Evolutionary conservation across 208 protist genomes (phyloP).

Genomic region (Porcisia hertigi): DNA sequence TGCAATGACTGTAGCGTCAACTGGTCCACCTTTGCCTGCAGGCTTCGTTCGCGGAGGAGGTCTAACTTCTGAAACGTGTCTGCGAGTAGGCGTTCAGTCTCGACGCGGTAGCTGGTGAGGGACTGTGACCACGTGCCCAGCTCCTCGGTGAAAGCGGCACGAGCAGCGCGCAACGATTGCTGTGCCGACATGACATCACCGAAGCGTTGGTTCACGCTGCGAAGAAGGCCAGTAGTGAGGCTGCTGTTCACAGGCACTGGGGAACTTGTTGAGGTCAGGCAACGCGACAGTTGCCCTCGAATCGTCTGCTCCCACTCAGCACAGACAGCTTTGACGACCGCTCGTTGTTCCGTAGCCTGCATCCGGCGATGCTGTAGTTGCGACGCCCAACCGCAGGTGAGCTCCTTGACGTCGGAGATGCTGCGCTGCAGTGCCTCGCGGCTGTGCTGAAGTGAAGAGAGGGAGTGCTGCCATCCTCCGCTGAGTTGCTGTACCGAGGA

Average conservation of each 20-base stretch:
- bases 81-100: slow-evolving; percentile 13
- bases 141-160: slow-evolving; percentile 10
- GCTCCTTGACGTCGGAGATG: slow-evolving; percentile 17
- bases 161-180: slow-evolving; percentile 10
- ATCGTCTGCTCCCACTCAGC: slow-evolving; percentile 18
- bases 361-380: slow-evolving; percentile 15
- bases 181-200: not conserved
- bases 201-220: slow-evolving; percentile 1
- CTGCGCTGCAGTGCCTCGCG: slow-evolving; percentile 9
- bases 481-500: not conserved
- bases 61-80: slow-evolving; percentile 18
- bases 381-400: not conserved
- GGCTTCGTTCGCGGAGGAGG: slow-evolving; percentile 13
- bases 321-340: slow-evolving; percentile 2
- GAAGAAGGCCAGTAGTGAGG: slow-evolving; percentile 12
- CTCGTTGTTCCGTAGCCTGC: slow-evolving; percentile 7
- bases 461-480: slow-evolving; percentile 5
- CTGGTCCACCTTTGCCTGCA: slow-evolving; percentile 18
- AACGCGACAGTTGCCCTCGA: slow-evolving; percentile 21
- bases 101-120: slow-evolving; percentile 2
- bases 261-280: slow-evolving; percentile 12
- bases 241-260: slow-evolving; percentile 2
- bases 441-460: slow-evolving; percentile 18
- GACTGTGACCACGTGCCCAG: slow-evolving; percentile 8
- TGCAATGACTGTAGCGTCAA: slow-evolving; percentile 14